A percentile compares a stretch with the other conserved stretches of the same genome.
Evolutionary conservation across 108 stramenopile species (phyloP).

Genomic region (Nannochloropsis granulata): DNA sequence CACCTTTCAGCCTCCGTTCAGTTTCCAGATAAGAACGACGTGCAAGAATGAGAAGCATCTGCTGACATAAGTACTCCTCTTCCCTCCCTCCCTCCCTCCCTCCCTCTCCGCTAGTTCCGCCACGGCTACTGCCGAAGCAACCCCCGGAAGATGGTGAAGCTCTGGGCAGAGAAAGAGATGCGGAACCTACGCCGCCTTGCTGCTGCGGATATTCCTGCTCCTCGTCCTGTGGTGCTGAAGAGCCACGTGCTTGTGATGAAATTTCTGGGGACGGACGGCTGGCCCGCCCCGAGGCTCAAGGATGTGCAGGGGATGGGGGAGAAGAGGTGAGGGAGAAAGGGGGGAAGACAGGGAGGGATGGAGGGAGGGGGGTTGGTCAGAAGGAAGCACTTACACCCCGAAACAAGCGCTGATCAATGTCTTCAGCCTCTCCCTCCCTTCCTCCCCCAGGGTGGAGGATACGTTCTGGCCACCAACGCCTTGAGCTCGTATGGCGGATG

Average conservation of each 20-base stretch:
- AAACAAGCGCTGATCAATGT: not conserved
- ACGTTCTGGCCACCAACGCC: not conserved
- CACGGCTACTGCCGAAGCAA: constrained; percentile 88
- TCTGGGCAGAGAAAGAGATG: constrained; percentile 99
- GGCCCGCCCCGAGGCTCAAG: constrained; percentile 85
- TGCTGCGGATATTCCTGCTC: constrained; percentile 66
- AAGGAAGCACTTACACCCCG: too few relatives aligned
- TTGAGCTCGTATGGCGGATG: not conserved
- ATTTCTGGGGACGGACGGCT: constrained; percentile 80
- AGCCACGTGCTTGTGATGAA: constrained; percentile 93
- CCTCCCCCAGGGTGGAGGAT: not conserved
- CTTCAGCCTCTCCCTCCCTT: not conserved
- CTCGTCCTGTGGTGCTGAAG: constrained; percentile 71
- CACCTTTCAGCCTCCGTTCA: too few relatives aligned
- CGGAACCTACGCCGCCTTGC: constrained; percentile 79
- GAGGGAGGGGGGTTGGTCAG: too few relatives aligned
- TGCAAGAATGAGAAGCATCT: too few relatives aligned
- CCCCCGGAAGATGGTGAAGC: constrained; percentile 98
- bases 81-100: too few relatives aligned
- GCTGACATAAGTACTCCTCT: too few relatives aligned
- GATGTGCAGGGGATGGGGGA: constrained; percentile 47
- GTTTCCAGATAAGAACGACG: too few relatives aligned
- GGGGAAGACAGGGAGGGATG: too few relatives aligned
- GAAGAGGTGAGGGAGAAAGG: too few relatives aligned
- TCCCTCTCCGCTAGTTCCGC: constrained; percentile 41